phyloP scores from a whole-genome alignment of 345 rosid genomes.

The Eutrema japonicum region DNA sequence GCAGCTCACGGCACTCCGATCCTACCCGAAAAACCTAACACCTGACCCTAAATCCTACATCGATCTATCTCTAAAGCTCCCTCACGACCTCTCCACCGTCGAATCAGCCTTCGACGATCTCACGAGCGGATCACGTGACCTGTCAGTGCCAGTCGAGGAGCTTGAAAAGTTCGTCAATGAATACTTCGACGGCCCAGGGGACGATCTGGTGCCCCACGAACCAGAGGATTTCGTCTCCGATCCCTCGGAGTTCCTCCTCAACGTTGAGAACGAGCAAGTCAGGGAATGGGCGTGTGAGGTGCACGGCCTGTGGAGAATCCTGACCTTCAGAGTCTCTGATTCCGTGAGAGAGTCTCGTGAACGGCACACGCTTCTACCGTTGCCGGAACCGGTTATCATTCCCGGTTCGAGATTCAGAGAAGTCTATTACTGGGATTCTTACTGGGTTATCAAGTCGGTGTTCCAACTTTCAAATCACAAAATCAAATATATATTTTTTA shows the following conservation, averaged over 20 bases:
- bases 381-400: slow-evolving; percentile 66
- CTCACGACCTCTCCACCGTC: slow-evolving; percentile 48
- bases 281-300: slow-evolving; percentile 83
- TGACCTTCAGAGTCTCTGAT: slow-evolving; percentile 62
- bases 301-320: slow-evolving; percentile 79
- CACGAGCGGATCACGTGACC: slow-evolving; percentile 46
- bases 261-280: slow-evolving; percentile 65
- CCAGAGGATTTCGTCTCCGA: slow-evolving; percentile 69
- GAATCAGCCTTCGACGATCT: slow-evolving; percentile 59
- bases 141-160: slow-evolving; percentile 41
- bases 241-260: slow-evolving; percentile 69
- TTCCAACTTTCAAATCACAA: neutral
- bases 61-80: slow-evolving; percentile 63
- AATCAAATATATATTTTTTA: neutral
- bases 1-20: slow-evolving; percentile 60
- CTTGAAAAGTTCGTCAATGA: slow-evolving; percentile 36
- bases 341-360: slow-evolving; percentile 58
- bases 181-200: slow-evolving; percentile 60
- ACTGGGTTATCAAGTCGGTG: slow-evolving; percentile 84
- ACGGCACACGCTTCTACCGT: slow-evolving; percentile 73
- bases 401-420: slow-evolving; percentile 92
- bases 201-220: slow-evolving; percentile 55
- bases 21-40: slow-evolving; percentile 44
- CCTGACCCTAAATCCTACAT: slow-evolving; percentile 75
- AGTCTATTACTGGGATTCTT: slow-evolving; percentile 97